A percentile compares a stretch with the other conserved stretches of the same genome.
Evolutionary conservation across 2,329 filamentous ascomycete genomes (phyloP).

Genomic region (Colletotrichum shisoi): DNA sequence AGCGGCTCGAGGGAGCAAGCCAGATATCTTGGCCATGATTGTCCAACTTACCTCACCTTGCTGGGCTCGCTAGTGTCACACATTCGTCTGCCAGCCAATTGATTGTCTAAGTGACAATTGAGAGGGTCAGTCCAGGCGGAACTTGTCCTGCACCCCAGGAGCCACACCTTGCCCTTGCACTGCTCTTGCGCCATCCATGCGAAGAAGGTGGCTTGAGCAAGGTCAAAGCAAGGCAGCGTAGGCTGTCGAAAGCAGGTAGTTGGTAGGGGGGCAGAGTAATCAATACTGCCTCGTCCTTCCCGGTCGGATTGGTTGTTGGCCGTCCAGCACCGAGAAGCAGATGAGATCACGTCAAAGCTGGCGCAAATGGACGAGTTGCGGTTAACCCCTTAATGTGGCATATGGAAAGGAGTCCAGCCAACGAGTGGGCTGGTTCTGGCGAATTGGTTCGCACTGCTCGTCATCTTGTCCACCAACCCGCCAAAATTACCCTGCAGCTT

Average conservation of each 20-base stretch:
- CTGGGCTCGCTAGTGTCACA: conserved; percentile 10
- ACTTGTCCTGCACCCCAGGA: conserved; percentile 5
- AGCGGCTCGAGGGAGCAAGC: conserved; percentile 18
- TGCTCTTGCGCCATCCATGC: conserved; percentile 2
- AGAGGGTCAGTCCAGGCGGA: conserved; percentile 4
- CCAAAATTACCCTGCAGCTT: conserved; percentile 29
- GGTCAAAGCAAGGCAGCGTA: conserved; percentile 21
- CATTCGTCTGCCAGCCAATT: conserved; percentile 1
- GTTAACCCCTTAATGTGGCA: conserved; percentile 26
- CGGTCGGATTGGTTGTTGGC: background rate
- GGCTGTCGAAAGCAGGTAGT: background rate
- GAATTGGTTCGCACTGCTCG: conserved; percentile 16
- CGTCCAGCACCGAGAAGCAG: background rate
- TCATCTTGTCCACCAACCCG: conserved; percentile 31
- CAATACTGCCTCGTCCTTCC: background rate
- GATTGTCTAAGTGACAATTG: background rate
- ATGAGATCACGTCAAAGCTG: conserved; percentile 29
- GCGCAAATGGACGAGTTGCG: conserved; percentile 23
- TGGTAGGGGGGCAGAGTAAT: conserved; percentile 11
- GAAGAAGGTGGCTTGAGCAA: conserved; percentile 13
- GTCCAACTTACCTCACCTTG: conserved; percentile 9
- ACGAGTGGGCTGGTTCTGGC: conserved; percentile 16
- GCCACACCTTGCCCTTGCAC: conserved; percentile 11
- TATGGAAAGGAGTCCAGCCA: conserved; percentile 6
- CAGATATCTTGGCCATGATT: conserved; percentile 21